Evolutionary conservation across 345 rosid species (phyloP), one percentile per base, ranked within the genome.

Genomic region (Hirschfeldia incana): DNA sequence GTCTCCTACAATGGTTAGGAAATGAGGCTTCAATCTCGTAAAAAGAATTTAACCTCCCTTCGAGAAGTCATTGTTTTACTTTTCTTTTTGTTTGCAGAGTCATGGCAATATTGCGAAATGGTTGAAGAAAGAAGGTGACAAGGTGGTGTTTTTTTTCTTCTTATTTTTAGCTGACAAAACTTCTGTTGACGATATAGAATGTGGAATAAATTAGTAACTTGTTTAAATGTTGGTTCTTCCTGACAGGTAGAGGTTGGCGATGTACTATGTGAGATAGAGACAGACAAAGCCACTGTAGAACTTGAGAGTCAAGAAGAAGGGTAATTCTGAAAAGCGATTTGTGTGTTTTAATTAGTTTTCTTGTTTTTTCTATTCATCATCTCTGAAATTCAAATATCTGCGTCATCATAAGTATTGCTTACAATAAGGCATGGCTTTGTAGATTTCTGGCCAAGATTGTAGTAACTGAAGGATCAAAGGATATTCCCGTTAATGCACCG

Each of bases 111-210:
- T 94, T 62, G 88, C 89, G 66, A 94, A 86, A 83, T 92, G 98
- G 98, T 78, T 70, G 83, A 94, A 94, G 87, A 94, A 92, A 83
- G 98, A 94, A 87, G 98, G 98, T 72, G 98, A 94, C 73, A 92
- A 86, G 92, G 98, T 94, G 76, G 75, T 85, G 81, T 26, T 59
- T 71, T 62, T 62, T 73, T 65, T 71, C 29, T 65, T 71, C 29
- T 21, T n/a, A 36, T 5, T 53, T 61, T 55, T 74, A 64, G 63
- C 57, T 60, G 75, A 65, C 60, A 72, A 46, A 74, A 30, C 6
- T 69, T 55, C 21, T 60, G 46, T 33, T 8, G 58, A 58, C 51
- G 30, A 65, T 70, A 58, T 16, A 78, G 27, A 49, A 15, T 65
- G 55, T 36, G 36, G 34, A 44, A 8, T 61, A 34, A 72, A 30